A percentile compares a stretch with the other conserved stretches of the same genome.
Conservation (phyloP, 768 basidiomycete species). For the Grammothele lineata region DNA sequence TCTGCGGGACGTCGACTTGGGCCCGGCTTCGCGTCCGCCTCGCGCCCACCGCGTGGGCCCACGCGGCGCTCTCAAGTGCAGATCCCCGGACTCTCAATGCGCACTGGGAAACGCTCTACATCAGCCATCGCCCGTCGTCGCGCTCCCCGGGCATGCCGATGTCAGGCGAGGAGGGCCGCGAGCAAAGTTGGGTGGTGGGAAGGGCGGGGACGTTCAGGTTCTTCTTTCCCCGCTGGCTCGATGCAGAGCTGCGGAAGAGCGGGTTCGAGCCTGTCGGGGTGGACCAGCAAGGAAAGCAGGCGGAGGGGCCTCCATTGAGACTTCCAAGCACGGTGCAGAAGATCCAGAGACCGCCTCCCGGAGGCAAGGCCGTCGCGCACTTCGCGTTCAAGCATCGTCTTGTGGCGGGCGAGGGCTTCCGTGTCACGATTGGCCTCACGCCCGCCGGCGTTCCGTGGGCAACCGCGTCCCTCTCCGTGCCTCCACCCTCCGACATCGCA, state of each 20-base stretch:
- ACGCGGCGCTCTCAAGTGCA: conserved; percentile 6
- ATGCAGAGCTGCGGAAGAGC: conserved; percentile 7
- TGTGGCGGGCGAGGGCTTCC: too few relatives aligned
- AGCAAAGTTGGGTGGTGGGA: too few relatives aligned
- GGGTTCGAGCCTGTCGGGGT: conserved; percentile 1
- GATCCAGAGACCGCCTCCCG: too few relatives aligned
- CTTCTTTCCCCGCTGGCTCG: conserved; percentile 9
- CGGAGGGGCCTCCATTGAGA: too few relatives aligned
- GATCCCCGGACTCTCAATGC: conserved; percentile 1
- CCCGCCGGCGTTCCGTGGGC: too few relatives aligned
- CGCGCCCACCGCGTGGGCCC: conserved; percentile 7
- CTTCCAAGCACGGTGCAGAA: too few relatives aligned
- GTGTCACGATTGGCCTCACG: too few relatives aligned
- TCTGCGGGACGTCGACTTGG: conserved; percentile 4
- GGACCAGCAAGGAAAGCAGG: too few relatives aligned
- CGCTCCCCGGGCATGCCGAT: neutral
- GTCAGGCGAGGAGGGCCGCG: too few relatives aligned
- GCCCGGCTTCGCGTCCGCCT: conserved; percentile 10
- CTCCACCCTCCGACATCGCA: too few relatives aligned
- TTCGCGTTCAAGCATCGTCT: neutral
- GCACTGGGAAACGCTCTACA: conserved; percentile 10
- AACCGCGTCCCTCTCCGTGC: too few relatives aligned
- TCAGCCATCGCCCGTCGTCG: conserved; percentile 10
- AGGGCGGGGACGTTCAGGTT: neutral
- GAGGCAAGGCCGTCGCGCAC: neutral